Conservation (phyloP, 306 rosid genomes). For the Lathyrus oleraceus region DNA sequence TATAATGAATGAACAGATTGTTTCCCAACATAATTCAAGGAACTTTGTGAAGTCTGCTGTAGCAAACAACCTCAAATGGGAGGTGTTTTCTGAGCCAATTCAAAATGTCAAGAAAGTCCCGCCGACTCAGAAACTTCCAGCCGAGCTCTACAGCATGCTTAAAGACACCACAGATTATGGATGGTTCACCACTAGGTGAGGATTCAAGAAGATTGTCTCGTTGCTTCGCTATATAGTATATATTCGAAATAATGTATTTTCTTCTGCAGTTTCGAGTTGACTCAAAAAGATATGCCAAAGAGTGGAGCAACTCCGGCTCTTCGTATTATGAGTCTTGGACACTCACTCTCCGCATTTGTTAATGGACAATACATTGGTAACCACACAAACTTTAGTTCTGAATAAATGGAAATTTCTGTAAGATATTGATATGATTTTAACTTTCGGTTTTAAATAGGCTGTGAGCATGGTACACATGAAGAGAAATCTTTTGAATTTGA, state of each 20-base stretch:
- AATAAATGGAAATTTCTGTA: background rate
- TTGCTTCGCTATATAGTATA: background rate
- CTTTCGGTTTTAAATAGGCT: background rate
- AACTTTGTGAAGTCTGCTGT: conserved; percentile 41
- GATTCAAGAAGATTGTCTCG: background rate
- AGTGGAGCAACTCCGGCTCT: conserved; percentile 45
- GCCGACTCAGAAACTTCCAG: conserved; percentile 18
- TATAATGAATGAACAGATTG: conserved; percentile 46
- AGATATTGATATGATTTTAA: background rate
- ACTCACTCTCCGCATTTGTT: conserved; percentile 59
- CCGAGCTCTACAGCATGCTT: conserved; percentile 69
- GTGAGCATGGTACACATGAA: conserved; percentile 63
- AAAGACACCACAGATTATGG: conserved; percentile 77
- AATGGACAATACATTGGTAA: conserved; percentile 71
- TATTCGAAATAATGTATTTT: background rate
- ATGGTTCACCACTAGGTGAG: conserved; percentile 84
- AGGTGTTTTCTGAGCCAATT: conserved; percentile 53
- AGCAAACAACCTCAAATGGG: conserved; percentile 62
- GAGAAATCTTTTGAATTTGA: conserved; percentile 56
- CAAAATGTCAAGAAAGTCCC: conserved; percentile 44
- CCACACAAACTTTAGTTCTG: background rate
- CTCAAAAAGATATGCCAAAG: conserved; percentile 48
- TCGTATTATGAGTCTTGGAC: conserved; percentile 70
- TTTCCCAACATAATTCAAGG: conserved; percentile 77
- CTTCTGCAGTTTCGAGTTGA: conserved; percentile 53